A percentile compares a stretch with the other conserved stretches of the same genome.
These are phyloP conservation scores for Podosphaera aphanis DNA, from an alignment of 2,329 filamentous ascomycete genomes.

Conservation along the genomic window DNA sequence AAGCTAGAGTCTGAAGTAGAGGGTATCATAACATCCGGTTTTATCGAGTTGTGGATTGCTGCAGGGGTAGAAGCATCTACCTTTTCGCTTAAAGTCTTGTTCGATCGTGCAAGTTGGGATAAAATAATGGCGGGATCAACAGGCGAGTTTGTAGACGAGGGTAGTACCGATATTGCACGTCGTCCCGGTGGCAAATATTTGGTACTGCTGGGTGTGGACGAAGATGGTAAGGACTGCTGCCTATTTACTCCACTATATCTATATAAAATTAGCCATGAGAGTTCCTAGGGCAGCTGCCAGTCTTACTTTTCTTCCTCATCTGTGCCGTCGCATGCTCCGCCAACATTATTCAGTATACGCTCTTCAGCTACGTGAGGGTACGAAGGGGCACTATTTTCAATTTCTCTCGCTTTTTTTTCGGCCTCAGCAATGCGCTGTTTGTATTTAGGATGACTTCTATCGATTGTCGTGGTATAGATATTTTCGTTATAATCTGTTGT, in stretches of 20 bases:
- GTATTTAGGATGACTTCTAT: slow-evolving; percentile 65
- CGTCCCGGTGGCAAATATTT: slow-evolving; percentile 84
- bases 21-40: slow-evolving; percentile 11
- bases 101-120: slow-evolving; percentile 41
- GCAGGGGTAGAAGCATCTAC: slow-evolving; percentile 11
- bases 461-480: slow-evolving; percentile 78
- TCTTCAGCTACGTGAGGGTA: slow-evolving; percentile 82
- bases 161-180: slow-evolving; percentile 50
- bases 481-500: slow-evolving; percentile 85
- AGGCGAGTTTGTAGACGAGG: slow-evolving; percentile 53
- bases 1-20: slow-evolving; percentile 12
- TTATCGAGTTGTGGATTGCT: slow-evolving; percentile 6
- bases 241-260: slow-evolving; percentile 85
- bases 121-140: slow-evolving; percentile 81
- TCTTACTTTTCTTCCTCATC: slow-evolving; percentile 54
- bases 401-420: slow-evolving; percentile 69
- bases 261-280: slow-evolving; percentile 5
- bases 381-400: slow-evolving; percentile 48
- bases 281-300: neutral
- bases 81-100: slow-evolving; percentile 13
- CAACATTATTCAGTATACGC: slow-evolving; percentile 46
- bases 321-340: slow-evolving; percentile 36
- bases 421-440: slow-evolving; percentile 55
- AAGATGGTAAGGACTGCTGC: slow-evolving; percentile 43
- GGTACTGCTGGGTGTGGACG: slow-evolving; percentile 24